A percentile compares a stretch with the other conserved stretches of the same genome.
phyloP scores from a whole-genome alignment of 225 moss, liverwort and hornwort genomes.

The Anthoceros angustus region DNA sequence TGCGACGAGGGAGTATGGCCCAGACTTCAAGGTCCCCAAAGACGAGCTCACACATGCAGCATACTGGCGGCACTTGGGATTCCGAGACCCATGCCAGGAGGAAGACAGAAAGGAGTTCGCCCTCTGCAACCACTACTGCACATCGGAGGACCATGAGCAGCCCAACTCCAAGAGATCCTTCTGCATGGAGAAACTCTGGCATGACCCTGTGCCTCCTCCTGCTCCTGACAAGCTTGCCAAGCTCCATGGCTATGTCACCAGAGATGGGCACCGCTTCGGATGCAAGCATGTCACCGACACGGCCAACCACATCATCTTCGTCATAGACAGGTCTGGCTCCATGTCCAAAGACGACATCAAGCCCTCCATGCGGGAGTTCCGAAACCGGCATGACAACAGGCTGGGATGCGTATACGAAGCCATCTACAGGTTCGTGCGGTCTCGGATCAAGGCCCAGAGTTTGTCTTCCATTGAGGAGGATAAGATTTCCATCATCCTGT shows the following conservation, averaged over 20 bases:
- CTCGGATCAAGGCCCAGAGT: background rate
- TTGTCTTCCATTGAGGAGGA: background rate
- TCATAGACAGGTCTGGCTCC: slow-evolving; percentile 26
- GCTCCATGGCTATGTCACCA: slow-evolving; percentile 12
- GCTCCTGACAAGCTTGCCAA: background rate
- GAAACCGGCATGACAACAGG: background rate
- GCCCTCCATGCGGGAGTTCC: slow-evolving; percentile 12
- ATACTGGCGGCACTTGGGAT: slow-evolving; percentile 21
- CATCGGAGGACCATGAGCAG: slow-evolving; percentile 10
- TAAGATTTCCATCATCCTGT: background rate
- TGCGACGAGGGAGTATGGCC: slow-evolving; percentile 24
- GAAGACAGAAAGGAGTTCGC: slow-evolving; percentile 12
- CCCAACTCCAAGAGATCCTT: slow-evolving; percentile 6
- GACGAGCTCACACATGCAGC: slow-evolving; percentile 26
- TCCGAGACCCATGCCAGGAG: slow-evolving; percentile 18
- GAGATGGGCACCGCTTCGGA: slow-evolving; percentile 24
- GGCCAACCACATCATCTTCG: slow-evolving; percentile 22
- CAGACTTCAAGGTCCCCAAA: slow-evolving; percentile 19
- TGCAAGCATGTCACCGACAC: slow-evolving; percentile 23
- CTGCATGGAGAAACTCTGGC: slow-evolving; percentile 21
- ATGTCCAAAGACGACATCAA: slow-evolving; percentile 7
- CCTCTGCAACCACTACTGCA: slow-evolving; percentile 17
- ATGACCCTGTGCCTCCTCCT: background rate
- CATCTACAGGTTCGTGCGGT: background rate
- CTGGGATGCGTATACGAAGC: background rate